Conservation (phyloP, 2,329 filamentous ascomycete species). For the Pseudogymnoascus sp. region DNA sequence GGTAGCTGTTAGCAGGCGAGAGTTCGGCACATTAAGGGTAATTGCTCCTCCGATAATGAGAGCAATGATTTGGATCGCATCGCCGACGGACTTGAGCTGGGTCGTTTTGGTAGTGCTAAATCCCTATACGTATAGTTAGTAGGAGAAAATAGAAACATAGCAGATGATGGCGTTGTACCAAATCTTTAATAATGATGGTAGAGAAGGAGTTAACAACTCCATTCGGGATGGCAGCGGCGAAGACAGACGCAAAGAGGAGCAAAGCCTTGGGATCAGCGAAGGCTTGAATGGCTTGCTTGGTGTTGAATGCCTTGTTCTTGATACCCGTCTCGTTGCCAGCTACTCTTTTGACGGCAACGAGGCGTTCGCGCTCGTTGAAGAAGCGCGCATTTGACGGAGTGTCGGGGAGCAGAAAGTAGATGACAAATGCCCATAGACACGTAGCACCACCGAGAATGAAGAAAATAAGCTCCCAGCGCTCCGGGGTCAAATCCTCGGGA, state of each 20-base stretch:
- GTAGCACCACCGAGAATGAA: conserved; percentile 30
- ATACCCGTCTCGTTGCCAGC: conserved; percentile 31
- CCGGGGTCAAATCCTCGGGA: conserved; percentile 23
- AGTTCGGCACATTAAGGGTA: conserved; percentile 31
- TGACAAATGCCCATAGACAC: conserved; percentile 28
- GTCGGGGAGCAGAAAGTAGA: conserved; percentile 30
- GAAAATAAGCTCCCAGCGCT: conserved; percentile 31
- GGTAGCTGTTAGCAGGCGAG: conserved; percentile 26
- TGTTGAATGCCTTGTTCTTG: conserved; percentile 30
- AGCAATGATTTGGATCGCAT: conserved; percentile 34
- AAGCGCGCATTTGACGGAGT: conserved; percentile 29
- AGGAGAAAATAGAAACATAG: neutral
- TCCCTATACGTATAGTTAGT: conserved; percentile 15
- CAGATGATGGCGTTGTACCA: conserved; percentile 14
- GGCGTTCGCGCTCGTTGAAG: conserved; percentile 26
- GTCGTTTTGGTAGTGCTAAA: conserved; percentile 32
- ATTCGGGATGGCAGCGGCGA: conserved; percentile 11
- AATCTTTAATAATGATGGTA: conserved; percentile 31
- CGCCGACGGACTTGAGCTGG: conserved; percentile 32
- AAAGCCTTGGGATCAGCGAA: conserved; percentile 30
- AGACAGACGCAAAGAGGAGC: conserved; percentile 21
- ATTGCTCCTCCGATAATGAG: conserved; percentile 32
- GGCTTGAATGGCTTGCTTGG: conserved; percentile 24
- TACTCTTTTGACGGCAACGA: conserved; percentile 29
- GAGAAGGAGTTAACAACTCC: conserved; percentile 33